Evolutionary conservation across 495 filamentous ascomycete genomes (phyloP).

Genomic region (Monascus purpureus): DNA sequence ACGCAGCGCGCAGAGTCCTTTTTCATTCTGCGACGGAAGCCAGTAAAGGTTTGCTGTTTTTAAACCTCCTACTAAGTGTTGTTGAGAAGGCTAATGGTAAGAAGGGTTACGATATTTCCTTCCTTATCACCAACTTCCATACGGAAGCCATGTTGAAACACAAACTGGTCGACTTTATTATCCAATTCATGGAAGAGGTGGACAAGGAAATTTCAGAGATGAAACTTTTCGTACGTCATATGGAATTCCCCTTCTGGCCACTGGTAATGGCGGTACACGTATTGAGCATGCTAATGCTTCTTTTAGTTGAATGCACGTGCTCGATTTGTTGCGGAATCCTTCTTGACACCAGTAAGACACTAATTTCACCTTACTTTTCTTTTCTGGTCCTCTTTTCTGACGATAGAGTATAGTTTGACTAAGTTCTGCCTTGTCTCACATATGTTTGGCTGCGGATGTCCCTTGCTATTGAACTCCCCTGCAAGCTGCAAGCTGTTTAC

Average conservation of each 20-base stretch:
- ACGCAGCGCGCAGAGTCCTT: conserved; percentile 95
- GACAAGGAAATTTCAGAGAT: conserved; percentile 99
- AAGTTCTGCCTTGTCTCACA: conserved; percentile 5
- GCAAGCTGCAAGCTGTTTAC: too few relatives aligned
- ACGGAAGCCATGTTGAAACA: conserved; percentile 97
- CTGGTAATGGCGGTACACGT: too few relatives aligned
- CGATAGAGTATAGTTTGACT: conserved; percentile 23
- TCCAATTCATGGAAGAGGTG: conserved; percentile 98
- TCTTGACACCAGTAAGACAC: conserved; percentile 82
- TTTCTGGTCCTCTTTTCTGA: background rate
- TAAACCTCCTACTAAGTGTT: background rate
- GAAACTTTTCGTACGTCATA: conserved; percentile 95
- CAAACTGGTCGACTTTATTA: conserved; percentile 96
- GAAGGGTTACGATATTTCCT: conserved; percentile 96
- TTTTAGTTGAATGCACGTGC: conserved; percentile 84
- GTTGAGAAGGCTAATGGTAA: conserved; percentile 5
- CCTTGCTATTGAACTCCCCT: too few relatives aligned
- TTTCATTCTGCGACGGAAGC: conserved; percentile 89
- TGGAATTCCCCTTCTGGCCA: too few relatives aligned
- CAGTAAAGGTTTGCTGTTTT: conserved; percentile 56
- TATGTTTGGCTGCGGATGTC: too few relatives aligned
- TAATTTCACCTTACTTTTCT: background rate
- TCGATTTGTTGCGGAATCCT: conserved; percentile 95
- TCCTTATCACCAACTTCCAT: conserved; percentile 96
- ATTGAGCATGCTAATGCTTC: conserved; percentile 10